Conservation (phyloP, 495 filamentous ascomycete genomes). For the Cryomyces minteri region DNA sequence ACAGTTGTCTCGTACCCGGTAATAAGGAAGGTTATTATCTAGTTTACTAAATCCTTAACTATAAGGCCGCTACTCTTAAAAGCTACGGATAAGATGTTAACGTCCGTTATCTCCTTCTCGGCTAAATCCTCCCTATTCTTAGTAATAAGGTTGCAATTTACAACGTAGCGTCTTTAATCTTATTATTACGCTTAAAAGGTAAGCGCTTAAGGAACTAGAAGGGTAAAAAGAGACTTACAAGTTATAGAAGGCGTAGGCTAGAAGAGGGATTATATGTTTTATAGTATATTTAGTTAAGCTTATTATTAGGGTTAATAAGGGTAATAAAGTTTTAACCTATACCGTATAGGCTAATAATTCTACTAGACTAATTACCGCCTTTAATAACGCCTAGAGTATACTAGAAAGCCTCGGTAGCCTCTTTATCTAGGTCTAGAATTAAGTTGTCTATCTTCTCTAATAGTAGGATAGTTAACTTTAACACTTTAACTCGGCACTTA, state of each 20-base stretch:
- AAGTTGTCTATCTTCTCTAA: too few species aligned
- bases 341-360: conserved; percentile 70
- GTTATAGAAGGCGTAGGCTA: conserved; percentile 22
- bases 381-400: too few species aligned
- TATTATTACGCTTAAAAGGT: conserved; percentile 47
- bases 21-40: conserved; percentile 88
- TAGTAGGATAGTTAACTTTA: too few species aligned
- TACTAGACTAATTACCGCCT: too few species aligned
- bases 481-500: too few species aligned
- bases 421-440: too few species aligned
- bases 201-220: conserved; percentile 29
- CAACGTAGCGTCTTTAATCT: conserved; percentile 34
- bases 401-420: too few species aligned
- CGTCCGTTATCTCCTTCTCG: conserved; percentile 26
- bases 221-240: conserved; percentile 29
- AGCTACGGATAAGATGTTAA: conserved; percentile 73
- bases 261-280: conserved; percentile 30
- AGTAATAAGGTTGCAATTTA: conserved; percentile 46
- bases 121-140: conserved; percentile 45
- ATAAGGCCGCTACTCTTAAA: conserved; percentile 56
- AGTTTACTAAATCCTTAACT: conserved; percentile 68
- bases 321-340: conserved; percentile 66
- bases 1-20: conserved; percentile 76
- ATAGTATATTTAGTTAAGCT: conserved; percentile 49
- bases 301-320: conserved; percentile 40